Evolutionary conservation across 495 filamentous ascomycete species (phyloP).

Genomic region (Tuber magnatum): DNA sequence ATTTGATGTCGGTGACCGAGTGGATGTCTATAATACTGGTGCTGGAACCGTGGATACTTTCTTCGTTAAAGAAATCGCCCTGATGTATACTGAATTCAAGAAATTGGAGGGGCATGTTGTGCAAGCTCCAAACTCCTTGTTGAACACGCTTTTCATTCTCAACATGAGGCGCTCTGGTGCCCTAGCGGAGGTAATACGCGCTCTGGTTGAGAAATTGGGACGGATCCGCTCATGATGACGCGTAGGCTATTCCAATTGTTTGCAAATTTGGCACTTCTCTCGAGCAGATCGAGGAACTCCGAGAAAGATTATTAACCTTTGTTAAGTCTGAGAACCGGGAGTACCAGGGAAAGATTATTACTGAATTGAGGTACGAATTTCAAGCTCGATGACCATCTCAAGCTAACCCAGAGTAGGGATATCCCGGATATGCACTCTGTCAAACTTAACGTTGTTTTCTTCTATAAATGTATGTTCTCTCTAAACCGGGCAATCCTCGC

Average conservation of each 20-base stretch:
- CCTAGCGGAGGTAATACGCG: slow-evolving; percentile 68
- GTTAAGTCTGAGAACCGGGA: slow-evolving; percentile 82
- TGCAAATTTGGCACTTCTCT: slow-evolving; percentile 86
- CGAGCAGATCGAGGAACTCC: slow-evolving; percentile 77
- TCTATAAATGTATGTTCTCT: slow-evolving; percentile 62
- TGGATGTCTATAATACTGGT: slow-evolving; percentile 86
- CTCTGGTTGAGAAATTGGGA: neutral
- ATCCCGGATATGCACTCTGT: slow-evolving; percentile 51
- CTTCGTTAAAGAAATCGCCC: slow-evolving; percentile 86
- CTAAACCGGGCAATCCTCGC: slow-evolving; percentile 45
- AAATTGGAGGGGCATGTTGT: slow-evolving; percentile 96
- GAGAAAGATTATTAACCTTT: slow-evolving; percentile 75
- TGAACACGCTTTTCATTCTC: slow-evolving; percentile 88
- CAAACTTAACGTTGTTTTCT: slow-evolving; percentile 91
- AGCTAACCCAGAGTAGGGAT: slow-evolving; percentile 45
- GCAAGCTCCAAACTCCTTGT: slow-evolving; percentile 87
- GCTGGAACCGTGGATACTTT: slow-evolving; percentile 75
- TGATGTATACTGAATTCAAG: slow-evolving; percentile 97
- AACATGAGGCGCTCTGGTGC: slow-evolving; percentile 88
- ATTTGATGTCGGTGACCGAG: slow-evolving; percentile 92
- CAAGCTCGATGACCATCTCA: slow-evolving; percentile 26
- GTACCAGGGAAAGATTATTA: slow-evolving; percentile 83
- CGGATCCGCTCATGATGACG: neutral
- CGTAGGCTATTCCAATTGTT: slow-evolving; percentile 51
- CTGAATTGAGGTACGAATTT: slow-evolving; percentile 58